A percentile compares a stretch with the other conserved stretches of the same genome.
These are phyloP conservation scores for Crucihimalaya himalaica DNA, from an alignment of 345 rosid species.

Conservation along the genomic window DNA sequence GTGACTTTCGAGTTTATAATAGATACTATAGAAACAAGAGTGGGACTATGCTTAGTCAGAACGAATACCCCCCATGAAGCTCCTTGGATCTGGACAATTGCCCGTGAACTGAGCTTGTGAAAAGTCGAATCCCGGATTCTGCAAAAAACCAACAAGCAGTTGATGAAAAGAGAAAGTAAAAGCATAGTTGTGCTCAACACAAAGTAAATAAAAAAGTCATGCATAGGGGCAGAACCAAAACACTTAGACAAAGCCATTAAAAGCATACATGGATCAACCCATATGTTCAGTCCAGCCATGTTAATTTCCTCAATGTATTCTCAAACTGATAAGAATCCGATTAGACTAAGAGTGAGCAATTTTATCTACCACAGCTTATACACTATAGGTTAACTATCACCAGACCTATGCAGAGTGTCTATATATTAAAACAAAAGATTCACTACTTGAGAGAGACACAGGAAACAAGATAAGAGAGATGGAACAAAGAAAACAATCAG, in stretches of 20 bases:
- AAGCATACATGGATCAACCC: conserved; percentile 13
- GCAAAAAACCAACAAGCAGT: conserved; percentile 32
- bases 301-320: neutral
- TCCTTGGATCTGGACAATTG: conserved; percentile 86
- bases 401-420: conserved; percentile 12
- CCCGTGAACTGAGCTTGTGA: conserved; percentile 92
- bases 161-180: neutral
- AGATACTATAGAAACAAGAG: conserved; percentile 3
- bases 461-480: neutral
- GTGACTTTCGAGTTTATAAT: neutral
- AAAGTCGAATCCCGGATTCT: conserved; percentile 98
- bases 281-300: neutral
- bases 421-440: neutral
- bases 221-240: neutral
- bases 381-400: conserved; percentile 1
- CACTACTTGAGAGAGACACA: conserved; percentile 1
- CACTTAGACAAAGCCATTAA: neutral
- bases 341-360: neutral
- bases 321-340: neutral
- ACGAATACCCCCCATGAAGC: conserved; percentile 88
- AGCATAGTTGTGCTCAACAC: conserved; percentile 1
- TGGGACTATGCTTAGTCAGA: conserved; percentile 47
- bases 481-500: neutral
- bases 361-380: neutral
- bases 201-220: neutral